These are phyloP conservation scores for Hypholoma fasciculare DNA, from an alignment of 768 basidiomycete species.

Conservation along the genomic window DNA sequence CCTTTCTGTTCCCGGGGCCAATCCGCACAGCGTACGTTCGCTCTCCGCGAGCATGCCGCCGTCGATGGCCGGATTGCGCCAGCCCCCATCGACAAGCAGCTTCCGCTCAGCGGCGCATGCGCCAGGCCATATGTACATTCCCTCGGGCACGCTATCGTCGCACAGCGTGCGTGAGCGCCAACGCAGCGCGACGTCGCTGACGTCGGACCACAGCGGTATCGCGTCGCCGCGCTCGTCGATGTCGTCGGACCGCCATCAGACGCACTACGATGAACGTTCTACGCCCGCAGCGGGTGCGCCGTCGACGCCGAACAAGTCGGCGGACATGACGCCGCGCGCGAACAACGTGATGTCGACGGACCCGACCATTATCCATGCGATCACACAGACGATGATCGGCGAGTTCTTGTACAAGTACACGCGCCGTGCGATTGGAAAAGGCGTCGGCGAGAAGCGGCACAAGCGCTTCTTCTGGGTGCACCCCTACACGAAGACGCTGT, in stretches of 20 bases:
- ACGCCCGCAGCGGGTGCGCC: conserved; percentile 35
- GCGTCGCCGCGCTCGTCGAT: conserved; percentile 80
- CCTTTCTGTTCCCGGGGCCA: conserved; percentile 52
- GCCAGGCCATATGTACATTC: conserved; percentile 47
- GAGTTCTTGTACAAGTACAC: conserved; percentile 99
- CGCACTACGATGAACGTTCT: conserved; percentile 27
- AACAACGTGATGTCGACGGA: conserved; percentile 65
- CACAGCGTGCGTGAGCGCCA: conserved; percentile 53
- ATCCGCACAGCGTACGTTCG: conserved; percentile 49
- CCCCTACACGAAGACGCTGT: conserved; percentile 96
- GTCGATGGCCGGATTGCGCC: conserved; percentile 61
- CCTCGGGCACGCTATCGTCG: conserved; percentile 43
- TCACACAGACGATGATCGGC: conserved; percentile 99
- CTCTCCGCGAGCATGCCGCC: conserved; percentile 81
- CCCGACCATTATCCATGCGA: conserved; percentile 89
- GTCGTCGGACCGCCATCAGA: conserved; percentile 66
- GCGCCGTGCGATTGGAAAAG: conserved; percentile 83
- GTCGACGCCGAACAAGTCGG: conserved; percentile 46
- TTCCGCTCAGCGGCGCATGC: conserved; percentile 76
- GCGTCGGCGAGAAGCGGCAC: conserved; percentile 87
- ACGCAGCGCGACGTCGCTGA: conserved; percentile 63
- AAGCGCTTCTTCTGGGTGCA: conserved; percentile 99
- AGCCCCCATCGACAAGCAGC: conserved; percentile 77
- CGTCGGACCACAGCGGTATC: conserved; percentile 58
- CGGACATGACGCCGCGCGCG: conserved; percentile 41